A percentile compares a stretch with the other conserved stretches of the same genome.
These are phyloP conservation scores for Oidium heveae DNA, from an alignment of 2,329 filamentous ascomycete genomes.

Conservation along the genomic window DNA sequence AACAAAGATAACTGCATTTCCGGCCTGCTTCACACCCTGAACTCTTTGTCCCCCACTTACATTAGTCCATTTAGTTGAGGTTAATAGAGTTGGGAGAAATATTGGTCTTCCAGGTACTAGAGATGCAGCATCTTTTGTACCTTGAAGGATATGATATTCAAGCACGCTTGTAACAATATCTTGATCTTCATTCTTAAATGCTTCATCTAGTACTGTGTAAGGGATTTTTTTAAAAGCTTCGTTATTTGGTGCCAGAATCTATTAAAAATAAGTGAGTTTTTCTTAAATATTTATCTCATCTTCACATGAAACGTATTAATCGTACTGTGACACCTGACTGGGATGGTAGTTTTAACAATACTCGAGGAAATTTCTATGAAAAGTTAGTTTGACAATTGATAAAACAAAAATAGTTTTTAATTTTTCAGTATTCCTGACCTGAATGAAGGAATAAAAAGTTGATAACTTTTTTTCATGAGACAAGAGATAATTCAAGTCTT, in stretches of 20 bases:
- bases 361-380: slow-evolving; percentile 20
- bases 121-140: slow-evolving; percentile 9
- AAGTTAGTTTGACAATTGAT: slow-evolving; percentile 3
- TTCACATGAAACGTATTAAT: slow-evolving; percentile 1
- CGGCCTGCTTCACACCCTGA: slow-evolving; percentile 18
- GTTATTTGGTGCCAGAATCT: slow-evolving; percentile 17
- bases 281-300: neutral
- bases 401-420: neutral
- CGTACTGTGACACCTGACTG: slow-evolving; percentile 21
- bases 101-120: slow-evolving; percentile 15
- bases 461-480: slow-evolving; percentile 18
- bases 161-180: slow-evolving; percentile 16
- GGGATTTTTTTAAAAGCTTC: slow-evolving; percentile 17
- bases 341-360: slow-evolving; percentile 20
- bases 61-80: slow-evolving; percentile 19
- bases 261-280: slow-evolving; percentile 4
- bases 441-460: slow-evolving; percentile 20
- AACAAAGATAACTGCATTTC: slow-evolving; percentile 18
- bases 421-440: slow-evolving; percentile 12
- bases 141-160: slow-evolving; percentile 15
- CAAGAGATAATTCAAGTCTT: slow-evolving; percentile 18
- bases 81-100: slow-evolving; percentile 21
- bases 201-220: slow-evolving; percentile 10
- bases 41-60: slow-evolving; percentile 25
- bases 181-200: slow-evolving; percentile 14